These are phyloP conservation scores for Lepidium africanum DNA, from an alignment of 345 rosid species.

Conservation along the genomic window DNA sequence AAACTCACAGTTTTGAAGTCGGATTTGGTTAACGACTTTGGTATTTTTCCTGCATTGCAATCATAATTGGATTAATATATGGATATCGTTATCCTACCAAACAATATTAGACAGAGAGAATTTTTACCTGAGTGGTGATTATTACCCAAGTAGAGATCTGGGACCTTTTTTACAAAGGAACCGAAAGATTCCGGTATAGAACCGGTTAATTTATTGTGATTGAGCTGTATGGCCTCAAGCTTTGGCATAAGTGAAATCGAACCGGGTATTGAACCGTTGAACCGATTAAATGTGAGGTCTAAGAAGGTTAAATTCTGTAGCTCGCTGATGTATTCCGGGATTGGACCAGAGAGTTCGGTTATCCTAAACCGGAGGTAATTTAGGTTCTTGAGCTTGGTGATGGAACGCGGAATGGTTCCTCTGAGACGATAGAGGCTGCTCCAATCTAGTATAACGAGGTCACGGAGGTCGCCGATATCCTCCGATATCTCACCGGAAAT, in stretches of 20 bases:
- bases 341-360: constrained; percentile 38
- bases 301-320: constrained; percentile 39
- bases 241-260: constrained; percentile 6
- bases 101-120: not conserved
- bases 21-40: constrained; percentile 38
- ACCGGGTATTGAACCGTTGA: constrained; percentile 45
- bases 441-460: constrained; percentile 12
- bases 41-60: constrained; percentile 9
- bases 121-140: constrained; percentile 48
- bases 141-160: constrained; percentile 43
- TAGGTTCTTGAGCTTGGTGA: constrained; percentile 50
- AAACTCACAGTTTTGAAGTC: constrained; percentile 37
- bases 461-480: constrained; percentile 14
- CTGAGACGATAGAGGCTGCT: constrained; percentile 15
- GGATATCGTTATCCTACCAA: not conserved
- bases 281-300: constrained; percentile 50
- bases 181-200: constrained; percentile 57
- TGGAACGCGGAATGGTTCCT: constrained; percentile 47
- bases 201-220: constrained; percentile 26
- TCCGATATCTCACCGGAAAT: constrained; percentile 17
- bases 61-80: not conserved
- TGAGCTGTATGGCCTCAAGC: constrained; percentile 5
- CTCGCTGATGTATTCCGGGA: constrained; percentile 39
- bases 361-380: constrained; percentile 6
- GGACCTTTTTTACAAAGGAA: constrained; percentile 22